Evolutionary conservation across 805 yeast species (phyloP), one percentile per base, ranked within the genome.

Genomic region (Metschnikowia arizonensis): DNA sequence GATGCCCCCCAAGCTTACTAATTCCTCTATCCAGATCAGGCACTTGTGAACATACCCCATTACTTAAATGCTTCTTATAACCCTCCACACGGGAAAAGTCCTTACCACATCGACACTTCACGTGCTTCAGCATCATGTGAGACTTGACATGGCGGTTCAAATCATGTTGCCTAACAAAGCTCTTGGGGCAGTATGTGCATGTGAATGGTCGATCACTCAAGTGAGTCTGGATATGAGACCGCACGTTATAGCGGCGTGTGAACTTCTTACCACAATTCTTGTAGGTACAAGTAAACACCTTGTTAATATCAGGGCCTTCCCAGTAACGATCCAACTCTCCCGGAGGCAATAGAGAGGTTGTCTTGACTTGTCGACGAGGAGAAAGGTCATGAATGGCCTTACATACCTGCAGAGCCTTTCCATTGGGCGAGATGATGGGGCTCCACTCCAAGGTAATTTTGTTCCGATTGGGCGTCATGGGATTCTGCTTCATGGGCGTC

Each of bases 141-240:
- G 90, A 86, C 61, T 87, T 88, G 53, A 80, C 82, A 60, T 93
- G 99, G 49, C 99, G 78, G 49, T 88, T 79, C 55, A 93, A 72
- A 65, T 93, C 99, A 61, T 93, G 99, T 51, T 91, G 96, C 50
- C 99, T 77, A 19, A 93, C 99, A 69, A 93, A 93, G 31, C 87
- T 78, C 55, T 90, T 87, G 3, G 79, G 76, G 64, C 99, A 93
- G 34, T 73, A 73, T 3, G 71, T 70, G 67, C 99, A 93, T 0
- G 76, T 69, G 65, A 88, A 91, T 1, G 99, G 99, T 51, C 97
- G 73, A 63, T 95, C 99, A 61, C 91, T 83, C 40, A 93, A 67
- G 71, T 93, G 99, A 0, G 99, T 93, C 62, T 93, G 99, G 46
- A 93, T 90, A 63, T 93, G 99, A 0, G 97, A 88, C 50, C 98